phyloP scores from a whole-genome alignment of 2,329 filamentous ascomycete genomes.

The Mollisiaceae sp. region DNA sequence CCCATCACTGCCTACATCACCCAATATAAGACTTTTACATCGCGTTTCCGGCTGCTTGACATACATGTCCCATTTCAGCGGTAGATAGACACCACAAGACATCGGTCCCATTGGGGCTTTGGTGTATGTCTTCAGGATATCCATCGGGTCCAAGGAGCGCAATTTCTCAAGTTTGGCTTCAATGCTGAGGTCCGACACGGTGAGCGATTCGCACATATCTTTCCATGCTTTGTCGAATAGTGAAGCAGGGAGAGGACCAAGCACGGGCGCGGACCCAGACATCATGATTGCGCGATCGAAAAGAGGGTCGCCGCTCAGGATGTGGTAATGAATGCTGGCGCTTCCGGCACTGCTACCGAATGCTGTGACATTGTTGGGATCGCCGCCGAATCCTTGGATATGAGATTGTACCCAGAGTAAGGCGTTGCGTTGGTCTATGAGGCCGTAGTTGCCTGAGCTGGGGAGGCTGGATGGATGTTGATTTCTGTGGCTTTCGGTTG shows the following conservation, averaged over 20 bases:
- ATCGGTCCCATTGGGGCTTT: slow-evolving; percentile 13
- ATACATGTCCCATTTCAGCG: slow-evolving; percentile 14
- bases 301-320: slow-evolving; percentile 24
- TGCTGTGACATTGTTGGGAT: slow-evolving; percentile 39
- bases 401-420: slow-evolving; percentile 38
- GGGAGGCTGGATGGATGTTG: slow-evolving; percentile 5
- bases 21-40: slow-evolving; percentile 21
- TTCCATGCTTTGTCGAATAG: slow-evolving; percentile 14
- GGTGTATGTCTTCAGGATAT: slow-evolving; percentile 14
- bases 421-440: slow-evolving; percentile 24
- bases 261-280: slow-evolving; percentile 21
- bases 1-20: slow-evolving; percentile 16
- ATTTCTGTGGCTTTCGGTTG: slow-evolving; percentile 10
- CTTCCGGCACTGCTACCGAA: slow-evolving; percentile 46
- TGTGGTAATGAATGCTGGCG: slow-evolving; percentile 28
- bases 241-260: slow-evolving; percentile 15
- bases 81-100: slow-evolving; percentile 15
- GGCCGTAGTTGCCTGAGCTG: slow-evolving; percentile 20
- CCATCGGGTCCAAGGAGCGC: slow-evolving; percentile 2
- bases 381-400: slow-evolving; percentile 41
- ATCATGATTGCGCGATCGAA: slow-evolving; percentile 29
- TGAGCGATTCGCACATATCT: slow-evolving; percentile 4
- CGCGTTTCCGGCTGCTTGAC: slow-evolving; percentile 6
- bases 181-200: not conserved
- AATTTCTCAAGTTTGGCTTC: slow-evolving; percentile 8